These are phyloP conservation scores for Ulmus americana DNA, from an alignment of 331 rosid genomes.

Conservation along the genomic window DNA sequence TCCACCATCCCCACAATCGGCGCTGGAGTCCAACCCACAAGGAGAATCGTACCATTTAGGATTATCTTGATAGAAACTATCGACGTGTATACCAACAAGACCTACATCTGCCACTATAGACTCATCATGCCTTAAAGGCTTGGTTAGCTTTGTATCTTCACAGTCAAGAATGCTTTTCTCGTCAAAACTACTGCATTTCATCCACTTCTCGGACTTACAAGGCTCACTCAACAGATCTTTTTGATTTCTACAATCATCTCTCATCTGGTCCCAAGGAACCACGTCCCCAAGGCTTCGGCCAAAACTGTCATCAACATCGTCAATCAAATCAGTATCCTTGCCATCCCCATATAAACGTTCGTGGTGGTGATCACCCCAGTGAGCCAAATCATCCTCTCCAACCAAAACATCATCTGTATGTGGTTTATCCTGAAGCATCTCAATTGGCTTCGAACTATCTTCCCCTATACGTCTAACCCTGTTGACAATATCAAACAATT, in stretches of 20 bases:
- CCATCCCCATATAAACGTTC: constrained; percentile 72
- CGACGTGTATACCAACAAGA: constrained; percentile 89
- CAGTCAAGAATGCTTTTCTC: constrained; percentile 91
- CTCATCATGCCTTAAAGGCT: constrained; percentile 79
- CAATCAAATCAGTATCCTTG: constrained; percentile 85
- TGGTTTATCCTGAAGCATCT: constrained; percentile 53
- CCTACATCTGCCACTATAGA: constrained; percentile 78
- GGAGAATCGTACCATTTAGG: constrained; percentile 98
- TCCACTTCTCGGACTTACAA: constrained; percentile 94
- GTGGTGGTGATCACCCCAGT: constrained; percentile 80
- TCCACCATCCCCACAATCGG: constrained; percentile 83
- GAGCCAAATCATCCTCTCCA: constrained; percentile 88
- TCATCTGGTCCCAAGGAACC: constrained; percentile 90
- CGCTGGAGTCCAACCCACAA: constrained; percentile 79
- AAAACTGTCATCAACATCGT: constrained; percentile 90
- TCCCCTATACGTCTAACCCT: constrained; percentile 72
- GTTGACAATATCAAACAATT: constrained; percentile 65
- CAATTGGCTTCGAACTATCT: constrained; percentile 51
- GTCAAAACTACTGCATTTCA: constrained; percentile 79
- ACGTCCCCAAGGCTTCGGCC: constrained; percentile 76
- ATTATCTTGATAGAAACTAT: constrained; percentile 86
- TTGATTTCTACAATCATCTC: constrained; percentile 64
- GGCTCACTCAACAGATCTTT: constrained; percentile 69
- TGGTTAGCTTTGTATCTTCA: constrained; percentile 82
- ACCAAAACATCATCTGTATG: constrained; percentile 68